phyloP scores from a whole-genome alignment of 805 yeast species.

The Scheffersomyces lignosus region DNA sequence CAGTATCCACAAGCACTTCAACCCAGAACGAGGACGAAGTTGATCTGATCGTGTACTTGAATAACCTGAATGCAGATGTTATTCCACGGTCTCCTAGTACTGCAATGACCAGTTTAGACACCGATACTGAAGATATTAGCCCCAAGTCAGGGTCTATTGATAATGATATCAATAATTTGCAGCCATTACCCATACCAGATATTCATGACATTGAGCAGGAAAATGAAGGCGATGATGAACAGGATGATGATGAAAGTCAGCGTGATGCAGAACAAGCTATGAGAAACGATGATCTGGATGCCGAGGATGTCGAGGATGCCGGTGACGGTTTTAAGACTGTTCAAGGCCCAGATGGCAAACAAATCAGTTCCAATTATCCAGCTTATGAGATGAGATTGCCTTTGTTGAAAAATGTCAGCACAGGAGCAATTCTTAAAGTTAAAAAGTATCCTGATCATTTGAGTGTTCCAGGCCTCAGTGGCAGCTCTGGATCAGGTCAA shows the following conservation, averaged over 20 bases:
- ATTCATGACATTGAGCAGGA: background rate
- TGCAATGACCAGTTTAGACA: background rate
- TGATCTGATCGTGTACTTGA: background rate
- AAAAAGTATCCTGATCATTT: too few relatives aligned
- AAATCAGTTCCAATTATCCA: constrained; percentile 12
- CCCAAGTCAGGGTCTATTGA: background rate
- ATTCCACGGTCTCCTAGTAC: background rate
- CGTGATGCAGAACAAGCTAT: background rate
- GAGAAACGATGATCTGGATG: background rate
- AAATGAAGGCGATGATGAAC: too few relatives aligned
- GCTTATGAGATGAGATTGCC: constrained; percentile 27
- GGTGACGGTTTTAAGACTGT: constrained; percentile 14
- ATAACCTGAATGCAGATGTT: background rate
- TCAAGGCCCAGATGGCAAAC: constrained; percentile 11
- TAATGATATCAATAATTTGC: too few relatives aligned
- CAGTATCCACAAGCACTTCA: background rate
- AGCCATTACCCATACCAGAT: too few relatives aligned
- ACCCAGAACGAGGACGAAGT: background rate
- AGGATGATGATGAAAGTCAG: too few relatives aligned
- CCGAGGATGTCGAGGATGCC: constrained; percentile 7
- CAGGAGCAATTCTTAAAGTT: constrained; percentile 10
- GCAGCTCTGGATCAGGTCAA: too few relatives aligned
- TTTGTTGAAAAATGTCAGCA: constrained; percentile 24
- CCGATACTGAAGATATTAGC: too few relatives aligned
- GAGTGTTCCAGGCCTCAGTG: too few relatives aligned